Evolutionary conservation across 768 basidiomycete genomes (phyloP).

Genomic region (Ramaria sp.): DNA sequence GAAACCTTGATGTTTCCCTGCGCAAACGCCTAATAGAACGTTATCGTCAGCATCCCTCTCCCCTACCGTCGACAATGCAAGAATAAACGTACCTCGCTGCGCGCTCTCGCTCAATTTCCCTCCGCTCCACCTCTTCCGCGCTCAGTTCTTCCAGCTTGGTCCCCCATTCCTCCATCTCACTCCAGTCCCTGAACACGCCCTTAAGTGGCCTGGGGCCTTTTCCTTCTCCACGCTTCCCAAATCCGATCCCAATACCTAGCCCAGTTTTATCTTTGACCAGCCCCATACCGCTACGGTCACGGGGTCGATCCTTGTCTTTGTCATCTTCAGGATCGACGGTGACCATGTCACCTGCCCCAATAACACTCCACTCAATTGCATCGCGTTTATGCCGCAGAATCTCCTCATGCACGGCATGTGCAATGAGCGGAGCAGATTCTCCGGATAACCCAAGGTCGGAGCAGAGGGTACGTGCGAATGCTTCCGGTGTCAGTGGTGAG

Average conservation of each 20-base stretch:
- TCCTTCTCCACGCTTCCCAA: constrained; percentile 54
- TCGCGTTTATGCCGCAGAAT: constrained; percentile 92
- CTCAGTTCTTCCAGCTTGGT: constrained; percentile 82
- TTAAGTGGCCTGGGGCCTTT: constrained; percentile 71
- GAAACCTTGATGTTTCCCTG: constrained; percentile 58
- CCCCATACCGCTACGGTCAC: constrained; percentile 41
- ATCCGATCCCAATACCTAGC: constrained; percentile 47
- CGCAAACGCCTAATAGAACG: constrained; percentile 38
- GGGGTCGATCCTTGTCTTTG: constrained; percentile 20
- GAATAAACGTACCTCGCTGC: constrained; percentile 51
- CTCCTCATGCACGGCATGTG: constrained; percentile 93
- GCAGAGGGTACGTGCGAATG: constrained; percentile 71
- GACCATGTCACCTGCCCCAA: constrained; percentile 38
- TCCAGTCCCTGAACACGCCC: constrained; percentile 95
- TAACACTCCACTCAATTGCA: constrained; percentile 87
- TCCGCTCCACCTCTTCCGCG: constrained; percentile 83
- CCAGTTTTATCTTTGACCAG: constrained; percentile 76
- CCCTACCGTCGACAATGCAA: not conserved
- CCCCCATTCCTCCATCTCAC: constrained; percentile 80
- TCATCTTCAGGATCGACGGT: constrained; percentile 11
- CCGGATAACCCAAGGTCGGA: constrained; percentile 80
- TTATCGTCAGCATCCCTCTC: not conserved
- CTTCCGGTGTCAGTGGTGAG: constrained; percentile 82
- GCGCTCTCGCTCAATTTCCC: constrained; percentile 81
- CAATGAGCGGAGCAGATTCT: constrained; percentile 79